phyloP scores from a whole-genome alignment of 805 yeast genomes.

The Brettanomyces anomalus region DNA sequence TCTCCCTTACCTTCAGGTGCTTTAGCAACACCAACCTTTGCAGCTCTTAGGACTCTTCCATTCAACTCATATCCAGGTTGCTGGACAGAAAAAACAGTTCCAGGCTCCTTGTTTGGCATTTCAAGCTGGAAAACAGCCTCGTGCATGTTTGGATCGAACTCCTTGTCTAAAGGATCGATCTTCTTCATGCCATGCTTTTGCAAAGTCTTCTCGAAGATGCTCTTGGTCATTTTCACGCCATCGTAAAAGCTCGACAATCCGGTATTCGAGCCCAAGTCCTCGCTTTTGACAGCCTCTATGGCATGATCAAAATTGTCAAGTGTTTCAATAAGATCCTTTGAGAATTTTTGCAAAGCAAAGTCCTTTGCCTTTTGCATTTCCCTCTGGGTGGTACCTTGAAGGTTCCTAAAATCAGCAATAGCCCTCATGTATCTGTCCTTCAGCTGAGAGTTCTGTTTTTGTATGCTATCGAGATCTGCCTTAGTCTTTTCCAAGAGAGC shows the following conservation, averaged over 20 bases:
- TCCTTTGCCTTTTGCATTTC: slow-evolving; percentile 83
- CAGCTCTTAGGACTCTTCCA: slow-evolving; percentile 86
- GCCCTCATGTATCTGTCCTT: slow-evolving; percentile 78
- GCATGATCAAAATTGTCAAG: slow-evolving; percentile 89
- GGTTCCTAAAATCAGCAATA: slow-evolving; percentile 85
- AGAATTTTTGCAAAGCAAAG: slow-evolving; percentile 86
- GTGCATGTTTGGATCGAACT: slow-evolving; percentile 83
- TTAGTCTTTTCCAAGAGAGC: slow-evolving; percentile 33
- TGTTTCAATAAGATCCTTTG: slow-evolving; percentile 81
- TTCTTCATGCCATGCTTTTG: slow-evolving; percentile 70
- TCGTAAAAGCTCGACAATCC: slow-evolving; percentile 72
- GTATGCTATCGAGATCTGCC: slow-evolving; percentile 49
- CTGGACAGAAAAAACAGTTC: slow-evolving; percentile 88
- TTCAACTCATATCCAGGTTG: slow-evolving; percentile 82
- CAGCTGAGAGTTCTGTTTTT: slow-evolving; percentile 68
- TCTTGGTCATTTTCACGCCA: slow-evolving; percentile 86
- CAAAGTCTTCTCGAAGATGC: slow-evolving; percentile 77
- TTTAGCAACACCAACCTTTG: slow-evolving; percentile 91
- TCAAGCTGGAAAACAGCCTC: slow-evolving; percentile 89
- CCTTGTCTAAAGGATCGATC: slow-evolving; percentile 76
- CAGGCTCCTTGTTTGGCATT: slow-evolving; percentile 82
- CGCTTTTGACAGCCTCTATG: slow-evolving; percentile 58
- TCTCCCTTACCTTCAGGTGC: slow-evolving; percentile 14
- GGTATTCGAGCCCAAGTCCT: slow-evolving; percentile 44
- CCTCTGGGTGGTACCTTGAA: slow-evolving; percentile 83